Evolutionary conservation across 148 eudicot species (phyloP), one percentile per base, ranked within the genome.

Genomic region (Amaranthus hypochondriacus): DNA sequence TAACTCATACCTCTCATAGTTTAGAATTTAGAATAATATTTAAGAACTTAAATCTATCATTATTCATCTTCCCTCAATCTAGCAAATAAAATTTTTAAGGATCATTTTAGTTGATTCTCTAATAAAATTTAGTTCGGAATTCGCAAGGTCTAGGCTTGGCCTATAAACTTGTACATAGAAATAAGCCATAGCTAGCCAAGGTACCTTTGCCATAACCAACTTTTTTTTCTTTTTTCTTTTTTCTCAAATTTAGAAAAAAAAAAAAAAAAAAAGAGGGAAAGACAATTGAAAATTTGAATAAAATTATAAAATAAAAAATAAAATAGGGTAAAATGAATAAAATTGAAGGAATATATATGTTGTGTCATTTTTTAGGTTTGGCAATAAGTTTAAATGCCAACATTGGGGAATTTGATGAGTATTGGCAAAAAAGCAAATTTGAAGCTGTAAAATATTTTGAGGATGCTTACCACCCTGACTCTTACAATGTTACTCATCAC

Each of bases 401-500:
- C 66, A 76, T 76, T 2, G 80, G 59, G 1, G 77, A 81, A 47
- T 59, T 44, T 7, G 86, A 86, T 44, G 79, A 73, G 56, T 78
- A 82, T 52, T 82, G 89, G 92, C 70, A 60, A 56, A 43, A 69
- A 11, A 82, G 79, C 7, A 73, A 77, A 44, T 12, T 52, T 2
- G 73, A 75, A 1, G 90, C 90, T 5, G 48, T 55, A 49, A 74
- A 71, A 44, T 69, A 58, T 9, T 79, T 83, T 9, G 56, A 56
- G 8, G 63, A 73, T 5, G 79, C 86, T 2, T 84, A 82, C 67
- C 70, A 84, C 15, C 85, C 86, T 12, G 59, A 89, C 7, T 89
- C 93, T 6, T 67, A 51, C n/a, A 66, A 57, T 13, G 81, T 87
- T 69, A 59, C 74, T 7, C 48, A 80, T 66, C 57, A 84, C 53